Evolutionary conservation across 768 basidiomycete species (phyloP).

Genomic region (Russula earlei): DNA sequence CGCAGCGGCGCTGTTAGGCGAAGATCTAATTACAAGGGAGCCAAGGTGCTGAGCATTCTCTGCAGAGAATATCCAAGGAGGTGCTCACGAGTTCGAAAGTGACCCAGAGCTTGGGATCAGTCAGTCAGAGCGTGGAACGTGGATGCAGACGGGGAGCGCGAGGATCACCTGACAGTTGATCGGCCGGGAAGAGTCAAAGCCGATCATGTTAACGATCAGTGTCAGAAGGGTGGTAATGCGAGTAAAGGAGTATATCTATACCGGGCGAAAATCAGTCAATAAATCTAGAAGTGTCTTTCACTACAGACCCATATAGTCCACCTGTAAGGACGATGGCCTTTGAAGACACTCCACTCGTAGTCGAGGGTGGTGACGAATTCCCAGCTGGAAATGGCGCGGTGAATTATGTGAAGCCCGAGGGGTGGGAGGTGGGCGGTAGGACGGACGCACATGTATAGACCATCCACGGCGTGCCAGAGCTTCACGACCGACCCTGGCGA

Average conservation of each 20-base stretch:
- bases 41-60: not conserved
- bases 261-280: not conserved
- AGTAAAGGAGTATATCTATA: not conserved
- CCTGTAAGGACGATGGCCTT: not conserved
- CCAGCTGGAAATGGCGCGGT: too few relatives aligned
- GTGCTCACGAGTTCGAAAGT: not conserved
- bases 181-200: not conserved
- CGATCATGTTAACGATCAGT: not conserved
- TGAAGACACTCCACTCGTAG: too few relatives aligned
- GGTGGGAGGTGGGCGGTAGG: not conserved
- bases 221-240: not conserved
- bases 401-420: too few relatives aligned
- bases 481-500: not conserved
- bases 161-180: conserved; percentile 5
- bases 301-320: conserved; percentile 6
- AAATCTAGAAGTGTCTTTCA: not conserved
- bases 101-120: not conserved
- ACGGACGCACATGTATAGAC: conserved; percentile 2
- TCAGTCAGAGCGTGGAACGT: not conserved
- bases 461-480: conserved; percentile 1
- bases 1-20: too few relatives aligned
- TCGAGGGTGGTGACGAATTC: too few relatives aligned
- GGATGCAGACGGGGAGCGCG: not conserved
- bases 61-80: too few relatives aligned
- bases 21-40: not conserved